Conservation (phyloP, 352 stramenopile genomes). For the Discostella stelligera region DNA sequence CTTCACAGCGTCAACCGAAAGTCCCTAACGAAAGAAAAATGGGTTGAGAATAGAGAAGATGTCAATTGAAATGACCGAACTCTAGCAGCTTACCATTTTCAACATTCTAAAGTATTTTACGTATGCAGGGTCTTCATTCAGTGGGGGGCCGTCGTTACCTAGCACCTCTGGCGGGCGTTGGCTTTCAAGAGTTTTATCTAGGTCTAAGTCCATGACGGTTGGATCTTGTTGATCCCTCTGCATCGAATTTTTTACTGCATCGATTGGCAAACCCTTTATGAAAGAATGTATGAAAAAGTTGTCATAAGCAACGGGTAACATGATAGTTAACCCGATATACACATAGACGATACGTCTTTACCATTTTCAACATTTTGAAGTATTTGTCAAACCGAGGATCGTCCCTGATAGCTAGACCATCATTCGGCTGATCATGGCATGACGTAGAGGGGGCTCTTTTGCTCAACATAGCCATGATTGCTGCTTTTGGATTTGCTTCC, state of each 20-base stretch:
- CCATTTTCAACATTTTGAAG: constrained; percentile 82
- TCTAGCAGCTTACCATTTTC: constrained; percentile 50
- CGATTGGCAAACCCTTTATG: constrained; percentile 67
- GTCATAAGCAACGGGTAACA: background rate
- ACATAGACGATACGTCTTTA: constrained; percentile 56
- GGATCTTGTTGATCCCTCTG: constrained; percentile 84
- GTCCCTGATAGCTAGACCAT: background rate
- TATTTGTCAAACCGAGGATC: constrained; percentile 40
- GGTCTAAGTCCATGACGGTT: constrained; percentile 60
- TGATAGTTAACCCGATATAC: background rate
- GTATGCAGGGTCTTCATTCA: constrained; percentile 72
- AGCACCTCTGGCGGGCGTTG: constrained; percentile 10
- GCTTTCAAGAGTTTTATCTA: constrained; percentile 48
- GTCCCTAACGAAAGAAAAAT: constrained; percentile 65
- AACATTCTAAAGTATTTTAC: constrained; percentile 81
- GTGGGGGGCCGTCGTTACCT: constrained; percentile 27
- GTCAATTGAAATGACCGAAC: background rate
- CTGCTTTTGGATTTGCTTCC: constrained; percentile 15
- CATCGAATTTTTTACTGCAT: constrained; percentile 89
- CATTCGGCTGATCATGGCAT: background rate
- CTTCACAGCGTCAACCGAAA: constrained; percentile 68
- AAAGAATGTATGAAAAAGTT: background rate
- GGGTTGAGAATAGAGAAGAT: background rate
- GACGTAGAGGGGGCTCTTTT: constrained; percentile 10
- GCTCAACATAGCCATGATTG: constrained; percentile 20